phyloP scores from a whole-genome alignment of 2,329 filamentous ascomycete genomes.

The Eurotiales sp. region DNA sequence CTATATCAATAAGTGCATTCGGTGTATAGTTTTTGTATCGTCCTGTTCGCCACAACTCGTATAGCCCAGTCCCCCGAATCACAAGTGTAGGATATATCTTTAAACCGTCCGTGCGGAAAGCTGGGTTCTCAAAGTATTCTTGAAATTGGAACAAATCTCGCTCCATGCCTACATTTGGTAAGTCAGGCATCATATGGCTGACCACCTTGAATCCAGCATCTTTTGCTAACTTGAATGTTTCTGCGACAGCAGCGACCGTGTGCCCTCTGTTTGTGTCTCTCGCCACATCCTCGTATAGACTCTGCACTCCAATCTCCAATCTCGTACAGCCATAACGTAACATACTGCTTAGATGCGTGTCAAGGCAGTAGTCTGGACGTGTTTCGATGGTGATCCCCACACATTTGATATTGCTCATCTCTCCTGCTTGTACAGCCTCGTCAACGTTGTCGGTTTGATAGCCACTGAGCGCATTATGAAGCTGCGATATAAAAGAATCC shows the following conservation, averaged over 20 bases:
- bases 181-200: constrained; percentile 98
- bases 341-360: constrained; percentile 94
- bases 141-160: constrained; percentile 94
- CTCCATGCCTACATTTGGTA: constrained; percentile 98
- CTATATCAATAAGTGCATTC: constrained; percentile 90
- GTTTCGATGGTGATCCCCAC: constrained; percentile 99
- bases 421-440: constrained; percentile 87
- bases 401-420: constrained; percentile 96
- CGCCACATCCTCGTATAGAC: constrained; percentile 96
- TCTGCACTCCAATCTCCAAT: constrained; percentile 92
- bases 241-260: constrained; percentile 89
- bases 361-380: constrained; percentile 90
- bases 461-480: constrained; percentile 94
- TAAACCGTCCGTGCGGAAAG: constrained; percentile 90
- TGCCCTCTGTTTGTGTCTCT: constrained; percentile 95
- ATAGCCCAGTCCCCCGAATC: constrained; percentile 91
- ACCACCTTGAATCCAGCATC: constrained; percentile 99
- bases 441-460: constrained; percentile 94
- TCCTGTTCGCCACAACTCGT: constrained; percentile 95
- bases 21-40: constrained; percentile 98
- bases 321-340: constrained; percentile 95
- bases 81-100: constrained; percentile 98
- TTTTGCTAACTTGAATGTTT: constrained; percentile 96
- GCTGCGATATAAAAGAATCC: constrained; percentile 88
- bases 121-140: constrained; percentile 96